Percentiles rank a stretch among this genome's conserved stretches.
Evolutionary conservation across 2,329 filamentous ascomycete species (phyloP).

Genomic region (Colletotrichum spaethianum): DNA sequence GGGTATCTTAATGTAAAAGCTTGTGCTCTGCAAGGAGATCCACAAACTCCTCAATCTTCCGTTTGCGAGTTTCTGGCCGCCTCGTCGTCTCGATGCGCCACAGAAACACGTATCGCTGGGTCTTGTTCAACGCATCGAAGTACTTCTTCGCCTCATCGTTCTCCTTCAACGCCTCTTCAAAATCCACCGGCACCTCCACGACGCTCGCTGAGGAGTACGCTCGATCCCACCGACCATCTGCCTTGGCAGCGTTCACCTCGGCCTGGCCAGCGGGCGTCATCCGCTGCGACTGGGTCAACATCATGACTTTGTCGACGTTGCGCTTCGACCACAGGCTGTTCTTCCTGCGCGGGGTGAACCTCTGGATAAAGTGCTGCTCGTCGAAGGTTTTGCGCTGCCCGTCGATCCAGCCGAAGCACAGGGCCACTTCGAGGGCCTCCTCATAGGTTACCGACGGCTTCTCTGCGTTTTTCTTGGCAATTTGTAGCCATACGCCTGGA

Average conservation of each 20-base stretch:
- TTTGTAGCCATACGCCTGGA: slow-evolving; percentile 61
- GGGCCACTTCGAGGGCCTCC: slow-evolving; percentile 68
- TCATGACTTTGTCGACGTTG: slow-evolving; percentile 67
- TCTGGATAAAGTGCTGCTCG: slow-evolving; percentile 64
- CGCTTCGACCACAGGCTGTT: slow-evolving; percentile 72
- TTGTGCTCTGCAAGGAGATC: slow-evolving; percentile 53
- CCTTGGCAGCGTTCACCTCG: slow-evolving; percentile 68
- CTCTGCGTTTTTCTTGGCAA: slow-evolving; percentile 62
- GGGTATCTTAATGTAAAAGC: not conserved
- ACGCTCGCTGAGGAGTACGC: slow-evolving; percentile 67
- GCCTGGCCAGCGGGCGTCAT: slow-evolving; percentile 64
- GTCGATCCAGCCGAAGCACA: slow-evolving; percentile 77
- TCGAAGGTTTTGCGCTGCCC: slow-evolving; percentile 64
- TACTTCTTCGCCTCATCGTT: slow-evolving; percentile 53
- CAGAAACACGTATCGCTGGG: slow-evolving; percentile 62
- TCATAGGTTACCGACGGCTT: slow-evolving; percentile 62
- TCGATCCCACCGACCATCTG: slow-evolving; percentile 70
- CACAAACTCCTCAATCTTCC: slow-evolving; percentile 59
- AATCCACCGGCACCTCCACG: slow-evolving; percentile 64
- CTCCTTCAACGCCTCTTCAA: slow-evolving; percentile 58
- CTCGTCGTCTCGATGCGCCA: slow-evolving; percentile 60
- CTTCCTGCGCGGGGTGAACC: slow-evolving; percentile 70
- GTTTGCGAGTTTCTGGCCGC: slow-evolving; percentile 51
- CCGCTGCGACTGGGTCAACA: slow-evolving; percentile 59
- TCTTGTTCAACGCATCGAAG: slow-evolving; percentile 60